Evolutionary conservation across 257 asterid genomes (phyloP).

Genomic region (Eucommia ulmoides): DNA sequence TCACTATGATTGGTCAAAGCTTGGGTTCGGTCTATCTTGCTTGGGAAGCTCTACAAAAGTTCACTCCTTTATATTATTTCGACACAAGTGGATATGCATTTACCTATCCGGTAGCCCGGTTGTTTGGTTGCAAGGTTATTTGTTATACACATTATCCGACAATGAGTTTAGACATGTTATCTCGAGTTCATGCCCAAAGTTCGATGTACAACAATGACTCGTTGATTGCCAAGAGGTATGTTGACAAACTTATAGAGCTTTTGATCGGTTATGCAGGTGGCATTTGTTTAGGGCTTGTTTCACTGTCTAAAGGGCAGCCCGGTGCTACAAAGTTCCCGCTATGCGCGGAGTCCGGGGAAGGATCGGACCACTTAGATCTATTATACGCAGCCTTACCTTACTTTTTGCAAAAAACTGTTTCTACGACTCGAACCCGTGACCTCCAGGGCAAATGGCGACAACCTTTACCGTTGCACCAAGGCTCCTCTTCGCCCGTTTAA

Average conservation of each 20-base stretch:
- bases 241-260: no score
- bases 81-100: constrained; percentile 98
- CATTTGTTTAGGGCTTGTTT: not conserved
- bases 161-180: constrained; percentile 90
- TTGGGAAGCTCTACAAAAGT: constrained; percentile 80
- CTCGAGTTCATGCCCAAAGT: constrained; percentile 60
- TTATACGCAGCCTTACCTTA: no score
- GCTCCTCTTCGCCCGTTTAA: no score
- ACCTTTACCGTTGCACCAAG: no score
- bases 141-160: constrained; percentile 96
- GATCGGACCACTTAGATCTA: no score
- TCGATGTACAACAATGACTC: constrained; percentile 86
- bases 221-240: constrained; percentile 64
- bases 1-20: constrained; percentile 97
- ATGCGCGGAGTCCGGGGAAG: no score
- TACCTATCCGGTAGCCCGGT: constrained; percentile 80
- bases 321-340: no score
- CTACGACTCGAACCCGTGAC: no score
- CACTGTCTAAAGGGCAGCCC: not conserved
- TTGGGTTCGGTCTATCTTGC: constrained; percentile 81
- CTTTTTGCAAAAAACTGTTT: no score
- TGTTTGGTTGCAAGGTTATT: constrained; percentile 82
- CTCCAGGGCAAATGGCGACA: no score
- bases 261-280: no score
- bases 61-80: constrained; percentile 65